Conservation (phyloP, 768 basidiomycete genomes). For the Hypsizygus marmoreus region DNA sequence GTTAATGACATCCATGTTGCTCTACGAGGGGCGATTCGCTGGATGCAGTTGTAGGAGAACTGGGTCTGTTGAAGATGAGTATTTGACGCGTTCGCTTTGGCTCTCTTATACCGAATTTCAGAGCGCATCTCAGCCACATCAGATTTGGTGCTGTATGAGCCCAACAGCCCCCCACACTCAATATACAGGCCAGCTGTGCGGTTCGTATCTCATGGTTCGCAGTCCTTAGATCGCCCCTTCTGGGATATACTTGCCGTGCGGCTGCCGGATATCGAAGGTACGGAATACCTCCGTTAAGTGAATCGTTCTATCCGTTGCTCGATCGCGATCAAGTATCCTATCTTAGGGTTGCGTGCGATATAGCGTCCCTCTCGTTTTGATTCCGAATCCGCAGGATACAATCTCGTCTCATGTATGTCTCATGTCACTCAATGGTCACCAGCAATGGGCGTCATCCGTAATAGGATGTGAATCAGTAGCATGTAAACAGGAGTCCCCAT, state of each 20-base stretch:
- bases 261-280: constrained; percentile 17
- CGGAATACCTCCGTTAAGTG: constrained; percentile 30
- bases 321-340: constrained; percentile 21
- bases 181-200: constrained; percentile 15
- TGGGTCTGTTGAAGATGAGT: constrained; percentile 2
- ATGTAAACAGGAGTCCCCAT: too few species aligned
- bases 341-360: constrained; percentile 12
- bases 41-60: constrained; percentile 10
- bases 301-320: constrained; percentile 29
- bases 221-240: constrained; percentile 19
- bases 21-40: not conserved
- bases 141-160: constrained; percentile 17
- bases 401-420: constrained; percentile 11
- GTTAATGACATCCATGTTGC: constrained; percentile 41
- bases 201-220: constrained; percentile 14
- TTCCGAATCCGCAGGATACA: constrained; percentile 5
- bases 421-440: constrained; percentile 8
- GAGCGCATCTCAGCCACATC: constrained; percentile 20
- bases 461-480: too few species aligned
- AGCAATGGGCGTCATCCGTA: not conserved
- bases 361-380: constrained; percentile 17
- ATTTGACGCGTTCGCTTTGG: constrained; percentile 8
- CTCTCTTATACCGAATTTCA: constrained; percentile 17
- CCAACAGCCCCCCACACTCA: constrained; percentile 11
- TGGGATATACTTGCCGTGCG: constrained; percentile 24